These are phyloP conservation scores for Curvularia sp. DNA, from an alignment of 2,329 filamentous ascomycete species.

Conservation along the genomic window DNA sequence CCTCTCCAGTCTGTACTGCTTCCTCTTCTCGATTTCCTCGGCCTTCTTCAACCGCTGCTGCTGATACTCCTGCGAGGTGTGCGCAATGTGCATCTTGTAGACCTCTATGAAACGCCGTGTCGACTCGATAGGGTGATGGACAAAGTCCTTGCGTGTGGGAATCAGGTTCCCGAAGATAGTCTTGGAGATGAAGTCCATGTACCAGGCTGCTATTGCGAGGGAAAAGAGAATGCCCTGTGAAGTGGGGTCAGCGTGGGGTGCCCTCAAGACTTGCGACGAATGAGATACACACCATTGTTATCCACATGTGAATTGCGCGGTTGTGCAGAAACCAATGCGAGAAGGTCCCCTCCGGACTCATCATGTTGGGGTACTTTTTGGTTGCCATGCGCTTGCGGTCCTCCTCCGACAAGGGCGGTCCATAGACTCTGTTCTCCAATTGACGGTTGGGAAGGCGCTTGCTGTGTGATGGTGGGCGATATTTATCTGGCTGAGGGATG, in stretches of 20 bases:
- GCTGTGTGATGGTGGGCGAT: constrained; percentile 90
- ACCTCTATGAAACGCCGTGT: constrained; percentile 72
- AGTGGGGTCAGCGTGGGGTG: constrained; percentile 7
- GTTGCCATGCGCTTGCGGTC: constrained; percentile 71
- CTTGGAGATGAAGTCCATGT: constrained; percentile 77
- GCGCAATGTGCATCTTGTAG: constrained; percentile 76
- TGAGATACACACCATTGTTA: constrained; percentile 72
- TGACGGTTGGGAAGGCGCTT: constrained; percentile 67
- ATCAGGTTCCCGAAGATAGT: constrained; percentile 83
- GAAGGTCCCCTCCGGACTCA: constrained; percentile 82
- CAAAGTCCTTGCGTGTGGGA: constrained; percentile 72
- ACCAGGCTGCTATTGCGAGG: constrained; percentile 75
- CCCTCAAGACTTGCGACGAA: neutral
- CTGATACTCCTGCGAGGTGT: constrained; percentile 70
- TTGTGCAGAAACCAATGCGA: constrained; percentile 85
- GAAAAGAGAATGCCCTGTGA: constrained; percentile 69
- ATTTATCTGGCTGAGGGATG: constrained; percentile 84
- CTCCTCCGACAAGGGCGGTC: constrained; percentile 70
- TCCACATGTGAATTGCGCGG: constrained; percentile 76
- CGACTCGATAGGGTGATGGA: constrained; percentile 73
- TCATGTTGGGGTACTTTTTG: constrained; percentile 85
- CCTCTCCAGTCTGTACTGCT: constrained; percentile 74
- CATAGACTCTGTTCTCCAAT: constrained; percentile 71
- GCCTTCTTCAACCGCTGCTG: constrained; percentile 76
- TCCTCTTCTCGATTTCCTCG: constrained; percentile 87